Evolutionary conservation across 371 early-diverging fungal genomes (phyloP).

Genomic region (Mucor lusitanicus): DNA sequence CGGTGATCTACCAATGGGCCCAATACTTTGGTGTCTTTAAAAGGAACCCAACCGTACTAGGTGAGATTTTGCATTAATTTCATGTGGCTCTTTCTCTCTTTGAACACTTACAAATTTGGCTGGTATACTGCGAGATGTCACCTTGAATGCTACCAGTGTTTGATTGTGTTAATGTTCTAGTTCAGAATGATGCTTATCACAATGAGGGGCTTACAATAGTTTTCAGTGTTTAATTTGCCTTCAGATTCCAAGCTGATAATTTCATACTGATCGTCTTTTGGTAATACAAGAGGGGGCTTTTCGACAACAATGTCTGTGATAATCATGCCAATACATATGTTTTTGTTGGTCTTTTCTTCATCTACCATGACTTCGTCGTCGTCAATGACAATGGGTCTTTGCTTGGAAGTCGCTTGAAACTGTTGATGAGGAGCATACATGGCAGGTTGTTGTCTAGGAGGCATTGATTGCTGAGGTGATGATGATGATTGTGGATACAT

Average conservation of each 20-base stretch:
- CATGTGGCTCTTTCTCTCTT: no score
- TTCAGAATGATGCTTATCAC: no score
- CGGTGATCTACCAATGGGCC: slow-evolving; percentile 42
- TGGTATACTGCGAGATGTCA: slow-evolving; percentile 24
- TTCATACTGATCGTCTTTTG: slow-evolving; percentile 41
- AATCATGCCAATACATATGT: slow-evolving; percentile 48
- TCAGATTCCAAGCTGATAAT: slow-evolving; percentile 33
- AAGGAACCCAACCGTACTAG: slow-evolving; percentile 52
- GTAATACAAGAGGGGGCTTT: slow-evolving; percentile 23
- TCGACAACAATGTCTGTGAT: slow-evolving; percentile 44
- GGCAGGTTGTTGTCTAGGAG: not conserved
- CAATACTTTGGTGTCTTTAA: slow-evolving; percentile 43
- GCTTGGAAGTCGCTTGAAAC: not conserved
- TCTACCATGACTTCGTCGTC: slow-evolving; percentile 15
- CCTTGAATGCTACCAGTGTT: slow-evolving; percentile 29
- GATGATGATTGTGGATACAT: not conserved
- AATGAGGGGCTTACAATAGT: slow-evolving; percentile 33
- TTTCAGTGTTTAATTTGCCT: slow-evolving; percentile 31
- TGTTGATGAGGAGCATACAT: not conserved
- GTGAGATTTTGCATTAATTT: not conserved
- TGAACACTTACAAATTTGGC: slow-evolving; percentile 28
- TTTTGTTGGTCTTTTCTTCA: slow-evolving; percentile 26
- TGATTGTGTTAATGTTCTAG: not conserved
- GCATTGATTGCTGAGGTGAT: not conserved
- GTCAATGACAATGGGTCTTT: not conserved